Base-by-base conservation (phyloP, 371 early-diverging fungal species). In the Zancudomyces culisetae region DNA sequence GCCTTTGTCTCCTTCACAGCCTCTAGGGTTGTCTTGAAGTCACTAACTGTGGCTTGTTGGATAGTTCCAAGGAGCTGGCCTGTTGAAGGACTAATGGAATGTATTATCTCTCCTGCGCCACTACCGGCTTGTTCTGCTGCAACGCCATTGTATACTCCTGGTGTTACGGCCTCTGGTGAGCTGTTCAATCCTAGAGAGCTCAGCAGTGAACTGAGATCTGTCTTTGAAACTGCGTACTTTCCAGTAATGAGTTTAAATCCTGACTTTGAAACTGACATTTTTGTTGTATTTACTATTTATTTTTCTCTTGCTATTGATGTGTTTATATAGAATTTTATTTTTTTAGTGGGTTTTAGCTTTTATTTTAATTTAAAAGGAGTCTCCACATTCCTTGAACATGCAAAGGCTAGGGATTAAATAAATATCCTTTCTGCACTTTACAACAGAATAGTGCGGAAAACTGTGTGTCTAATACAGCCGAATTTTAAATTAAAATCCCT, bases 71-170 rank as follows among this genome's bases (percentile, higher is more conserved):
- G 78, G 42, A 84, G 73, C 60, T 90, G 75, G 62, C 86, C 84
- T 43, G 88, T 88, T 24, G 87, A 83, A 22, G 95, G 95, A 65
- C 80, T 88, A 53, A 82, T 61, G 3, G 85, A 78, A 42, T 81
- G 76, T 23, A 87, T 71, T 22, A 85, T 62, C 10, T 70, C 70
- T 43, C 89, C 88, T 22, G 77, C 77, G 39, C 87, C 91, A n/a
- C n/a, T n/a, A n/a, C n/a, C n/a, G n/a, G n/a, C n/a, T n/a, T n/a
- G n/a, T n/a, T n/a, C n/a, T 49, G 74, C 71, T 93, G 93, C 92
- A 54, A 73, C 66, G 50, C 93, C 93, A 71, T 90, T 75, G 69
- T 75, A 94, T 29, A 92, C 91, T 56, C 92, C 93, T 10, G 6
- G 10, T 10, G n/a, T 8, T 6, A 45, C 45, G 19, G 45, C 4